Conservation (phyloP, 192 early-diverging fungal genomes). For the Backusella psychrophila region DNA sequence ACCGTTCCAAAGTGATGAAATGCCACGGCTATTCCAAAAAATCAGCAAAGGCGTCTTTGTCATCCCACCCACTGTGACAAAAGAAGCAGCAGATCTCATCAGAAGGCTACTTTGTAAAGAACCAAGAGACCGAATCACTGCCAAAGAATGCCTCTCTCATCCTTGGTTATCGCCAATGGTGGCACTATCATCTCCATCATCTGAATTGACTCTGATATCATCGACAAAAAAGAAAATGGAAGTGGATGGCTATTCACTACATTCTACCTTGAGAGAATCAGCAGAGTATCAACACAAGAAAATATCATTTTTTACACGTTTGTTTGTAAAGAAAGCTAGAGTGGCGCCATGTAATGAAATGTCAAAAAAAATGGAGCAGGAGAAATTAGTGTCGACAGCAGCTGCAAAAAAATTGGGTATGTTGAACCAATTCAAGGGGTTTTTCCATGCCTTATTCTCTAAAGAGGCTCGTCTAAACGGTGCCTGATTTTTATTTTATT, state of each 20-base stretch:
- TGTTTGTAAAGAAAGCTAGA: constrained; percentile 8
- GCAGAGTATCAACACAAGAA: not conserved
- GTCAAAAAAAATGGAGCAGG: not conserved
- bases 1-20: constrained; percentile 57
- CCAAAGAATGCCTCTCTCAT: constrained; percentile 50
- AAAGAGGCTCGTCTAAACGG: not conserved
- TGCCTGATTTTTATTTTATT: not conserved
- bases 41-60: constrained; percentile 57
- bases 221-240: not conserved
- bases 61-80: constrained; percentile 39
- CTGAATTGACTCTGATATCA: not conserved
- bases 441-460: not conserved
- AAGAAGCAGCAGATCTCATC: constrained; percentile 49
- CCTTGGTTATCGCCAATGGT: constrained; percentile 41
- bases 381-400: not conserved
- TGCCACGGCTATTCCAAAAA: constrained; percentile 57
- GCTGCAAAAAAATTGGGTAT: not conserved
- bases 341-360: not conserved
- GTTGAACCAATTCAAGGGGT: not conserved
- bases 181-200: not conserved
- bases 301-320: constrained; percentile 7
- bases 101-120: constrained; percentile 48
- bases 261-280: not conserved
- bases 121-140: constrained; percentile 52
- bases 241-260: not conserved